A percentile compares a stretch with the other conserved stretches of the same genome.
These are phyloP conservation scores for Cladosporium sp. DNA, from an alignment of 2,329 filamentous ascomycete species.

Conservation along the genomic window DNA sequence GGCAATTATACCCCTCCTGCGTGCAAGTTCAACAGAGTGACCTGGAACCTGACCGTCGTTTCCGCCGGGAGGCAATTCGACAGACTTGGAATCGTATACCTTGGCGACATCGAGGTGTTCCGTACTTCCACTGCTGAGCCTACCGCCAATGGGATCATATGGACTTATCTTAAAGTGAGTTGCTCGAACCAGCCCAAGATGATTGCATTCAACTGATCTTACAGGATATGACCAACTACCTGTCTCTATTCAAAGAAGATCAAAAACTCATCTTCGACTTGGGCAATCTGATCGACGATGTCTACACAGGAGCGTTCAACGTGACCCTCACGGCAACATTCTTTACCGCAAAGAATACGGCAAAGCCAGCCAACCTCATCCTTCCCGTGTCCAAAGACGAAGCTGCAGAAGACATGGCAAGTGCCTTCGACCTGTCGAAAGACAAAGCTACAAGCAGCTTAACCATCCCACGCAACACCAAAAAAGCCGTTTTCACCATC, in stretches of 20 bases:
- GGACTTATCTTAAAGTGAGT: neutral
- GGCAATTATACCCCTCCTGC: neutral
- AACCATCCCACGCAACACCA: neutral
- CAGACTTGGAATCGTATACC: neutral
- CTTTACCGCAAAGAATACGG: neutral
- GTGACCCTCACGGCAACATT: neutral
- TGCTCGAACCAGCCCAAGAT: neutral
- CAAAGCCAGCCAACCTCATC: neutral
- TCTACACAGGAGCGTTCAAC: neutral
- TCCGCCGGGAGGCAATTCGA: neutral
- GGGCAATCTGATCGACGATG: neutral
- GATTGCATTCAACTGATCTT: neutral
- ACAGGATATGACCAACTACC: neutral
- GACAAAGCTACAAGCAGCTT: neutral
- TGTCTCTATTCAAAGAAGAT: neutral
- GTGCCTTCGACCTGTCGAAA: neutral
- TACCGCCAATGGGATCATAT: neutral
- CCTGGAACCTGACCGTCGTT: neutral
- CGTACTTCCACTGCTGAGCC: neutral
- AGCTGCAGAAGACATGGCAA: neutral
- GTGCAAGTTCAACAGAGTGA: neutral
- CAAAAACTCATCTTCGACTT: neutral
- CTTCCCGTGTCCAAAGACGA: neutral
- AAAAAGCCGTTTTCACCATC: neutral
- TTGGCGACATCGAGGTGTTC: neutral